Percentiles rank a stretch among this genome's conserved stretches.
Conservation (phyloP, 371 early-diverging fungal genomes). For the Mucor lusitanicus region DNA sequence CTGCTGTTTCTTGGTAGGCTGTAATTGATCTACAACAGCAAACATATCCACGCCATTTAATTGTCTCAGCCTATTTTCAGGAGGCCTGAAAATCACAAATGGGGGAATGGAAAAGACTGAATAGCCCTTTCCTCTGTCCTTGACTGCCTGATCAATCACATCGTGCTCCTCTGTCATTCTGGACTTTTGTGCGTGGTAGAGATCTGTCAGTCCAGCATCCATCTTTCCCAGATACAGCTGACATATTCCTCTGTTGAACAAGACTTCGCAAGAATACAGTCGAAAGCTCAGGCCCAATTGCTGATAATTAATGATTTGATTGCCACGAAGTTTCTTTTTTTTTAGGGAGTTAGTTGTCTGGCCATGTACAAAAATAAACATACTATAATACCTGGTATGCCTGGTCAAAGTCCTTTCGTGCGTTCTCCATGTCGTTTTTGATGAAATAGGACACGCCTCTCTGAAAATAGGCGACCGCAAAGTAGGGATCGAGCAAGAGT, state of each 20-base stretch:
- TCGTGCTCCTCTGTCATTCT: constrained; percentile 74
- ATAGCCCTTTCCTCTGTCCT: constrained; percentile 70
- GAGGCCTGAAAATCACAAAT: constrained; percentile 80
- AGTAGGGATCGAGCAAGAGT: constrained; percentile 79
- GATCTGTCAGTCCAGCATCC: constrained; percentile 74
- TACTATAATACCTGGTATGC: constrained; percentile 47
- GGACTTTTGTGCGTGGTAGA: constrained; percentile 72
- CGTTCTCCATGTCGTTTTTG: constrained; percentile 55
- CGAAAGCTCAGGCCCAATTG: constrained; percentile 91
- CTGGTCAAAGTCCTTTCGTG: constrained; percentile 75
- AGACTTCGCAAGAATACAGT: constrained; percentile 85
- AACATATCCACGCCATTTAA: constrained; percentile 38
- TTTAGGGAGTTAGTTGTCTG: constrained; percentile 1
- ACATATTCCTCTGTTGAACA: constrained; percentile 90
- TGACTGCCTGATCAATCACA: constrained; percentile 74
- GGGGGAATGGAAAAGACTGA: constrained; percentile 81
- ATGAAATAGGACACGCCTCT: constrained; percentile 85
- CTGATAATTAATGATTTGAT: constrained; percentile 90
- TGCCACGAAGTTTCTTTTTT: constrained; percentile 77
- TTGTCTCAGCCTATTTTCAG: constrained; percentile 65
- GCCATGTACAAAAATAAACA: not conserved
- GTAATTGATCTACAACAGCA: constrained; percentile 23
- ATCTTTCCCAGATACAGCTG: constrained; percentile 76
- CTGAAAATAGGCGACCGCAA: constrained; percentile 92
- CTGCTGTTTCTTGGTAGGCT: not conserved